Percentiles rank a stretch among this genome's conserved stretches.
Evolutionary conservation across 2,329 filamentous ascomycete species (phyloP).

Genomic region (Fusarium agapanthi): DNA sequence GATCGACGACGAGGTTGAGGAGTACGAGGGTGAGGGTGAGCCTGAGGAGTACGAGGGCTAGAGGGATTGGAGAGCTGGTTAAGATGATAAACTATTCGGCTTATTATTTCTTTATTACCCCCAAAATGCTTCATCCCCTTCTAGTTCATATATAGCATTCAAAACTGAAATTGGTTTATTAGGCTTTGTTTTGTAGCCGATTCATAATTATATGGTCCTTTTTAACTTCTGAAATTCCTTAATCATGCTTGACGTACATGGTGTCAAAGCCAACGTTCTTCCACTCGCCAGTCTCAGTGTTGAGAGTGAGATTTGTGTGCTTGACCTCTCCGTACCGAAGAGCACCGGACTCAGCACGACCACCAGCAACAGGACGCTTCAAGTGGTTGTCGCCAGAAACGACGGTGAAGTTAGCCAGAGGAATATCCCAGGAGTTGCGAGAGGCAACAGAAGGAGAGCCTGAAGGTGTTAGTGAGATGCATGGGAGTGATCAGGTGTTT

Average conservation of each 20-base stretch:
- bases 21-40: slow-evolving; percentile 58
- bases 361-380: slow-evolving; percentile 52
- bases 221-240: neutral
- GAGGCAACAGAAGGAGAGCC: slow-evolving; percentile 62
- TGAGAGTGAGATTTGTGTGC: slow-evolving; percentile 43
- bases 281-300: slow-evolving; percentile 29
- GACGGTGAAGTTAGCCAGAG: slow-evolving; percentile 76
- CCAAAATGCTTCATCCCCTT: slow-evolving; percentile 20
- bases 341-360: slow-evolving; percentile 61
- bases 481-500: fast-evolving
- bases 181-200: slow-evolving; percentile 9
- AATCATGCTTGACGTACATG: slow-evolving; percentile 23
- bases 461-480: neutral
- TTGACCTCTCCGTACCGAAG: slow-evolving; percentile 57
- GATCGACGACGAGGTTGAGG: slow-evolving; percentile 92
- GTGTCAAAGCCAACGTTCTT: slow-evolving; percentile 6
- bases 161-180: slow-evolving; percentile 28
- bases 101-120: slow-evolving; percentile 12
- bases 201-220: slow-evolving; percentile 7
- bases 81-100: slow-evolving; percentile 10
- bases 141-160: slow-evolving; percentile 19
- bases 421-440: slow-evolving; percentile 70
- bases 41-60: slow-evolving; percentile 26
- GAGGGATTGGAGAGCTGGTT: slow-evolving; percentile 5
- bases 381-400: slow-evolving; percentile 68